Conservation (phyloP, 495 filamentous ascomycete genomes). For the Chaetomium fimeti region DNA sequence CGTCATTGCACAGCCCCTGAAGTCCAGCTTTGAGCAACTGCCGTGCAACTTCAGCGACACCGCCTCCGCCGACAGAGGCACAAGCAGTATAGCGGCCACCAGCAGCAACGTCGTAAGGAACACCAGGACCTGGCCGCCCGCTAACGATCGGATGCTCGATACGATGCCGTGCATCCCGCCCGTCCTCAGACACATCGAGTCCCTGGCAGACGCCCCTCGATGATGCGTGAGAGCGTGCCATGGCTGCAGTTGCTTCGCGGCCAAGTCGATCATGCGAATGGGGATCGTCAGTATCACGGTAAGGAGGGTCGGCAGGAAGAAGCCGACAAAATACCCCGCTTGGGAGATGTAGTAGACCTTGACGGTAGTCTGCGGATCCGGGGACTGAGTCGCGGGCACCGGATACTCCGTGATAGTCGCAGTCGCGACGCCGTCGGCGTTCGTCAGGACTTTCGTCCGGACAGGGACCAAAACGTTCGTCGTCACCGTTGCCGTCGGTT, state of each 20-base stretch:
- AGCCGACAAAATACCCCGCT: background rate
- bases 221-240: background rate
- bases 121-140: background rate
- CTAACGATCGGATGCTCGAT: background rate
- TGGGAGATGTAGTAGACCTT: background rate
- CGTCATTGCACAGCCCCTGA: constrained; percentile 2
- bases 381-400: background rate
- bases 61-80: background rate
- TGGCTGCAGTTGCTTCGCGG: constrained; percentile 4
- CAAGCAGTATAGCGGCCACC: background rate
- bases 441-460: background rate
- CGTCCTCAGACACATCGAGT: background rate
- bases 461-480: background rate
- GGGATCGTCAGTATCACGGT: constrained; percentile 1
- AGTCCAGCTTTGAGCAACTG: background rate
- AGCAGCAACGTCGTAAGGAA: background rate
- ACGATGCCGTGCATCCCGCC: background rate
- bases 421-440: background rate
- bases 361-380: background rate
- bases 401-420: background rate
- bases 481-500: background rate
- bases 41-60: background rate
- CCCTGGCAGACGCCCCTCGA: background rate
- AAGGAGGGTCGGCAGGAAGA: background rate
- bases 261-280: background rate